Base-by-base conservation (phyloP, 1,139 yeast genomes). In the Hemisphaericaspora xylofermentans region DNA sequence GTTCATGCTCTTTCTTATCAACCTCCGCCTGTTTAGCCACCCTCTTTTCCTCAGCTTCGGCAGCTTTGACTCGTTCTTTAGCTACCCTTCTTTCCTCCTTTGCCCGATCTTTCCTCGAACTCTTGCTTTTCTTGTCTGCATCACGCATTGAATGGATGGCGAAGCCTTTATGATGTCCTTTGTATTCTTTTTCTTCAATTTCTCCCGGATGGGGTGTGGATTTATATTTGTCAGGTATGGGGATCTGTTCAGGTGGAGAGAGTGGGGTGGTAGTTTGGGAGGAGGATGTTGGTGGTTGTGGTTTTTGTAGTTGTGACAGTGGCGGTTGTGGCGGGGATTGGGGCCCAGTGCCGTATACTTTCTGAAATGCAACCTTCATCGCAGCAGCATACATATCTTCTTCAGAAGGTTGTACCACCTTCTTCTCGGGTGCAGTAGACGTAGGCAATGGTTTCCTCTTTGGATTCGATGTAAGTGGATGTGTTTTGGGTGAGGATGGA, bases 161-260 rank as follows among this genome's bases (percentile, higher is more conserved):
- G 50, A 71, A 71, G 28, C 66, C 71, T 37, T 54, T 58, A 47
- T 68, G 73, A 44, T 71, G 76, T 39, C 66, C 66, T 35, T 7
- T 12, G 15, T 33, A 37, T 8, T 29, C 2, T 8, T 26, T 31
- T 18, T 28, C 26, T 3, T 18, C 19, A 5, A 37, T 30, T 6
- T 16, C 17, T 3, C 38, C 32, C 31, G 36, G n/a, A 3, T n/a
- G 17, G 5, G 36, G 5, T 9, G 27, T 4, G 4, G 10, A 8
- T 5, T 9, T 9, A 24, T 24, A 24, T 12, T 24, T 24, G n/a
- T 24, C 27, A 9, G 6, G n/a, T n/a, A n/a, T n/a, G n/a, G n/a
- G n/a, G n/a, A n/a, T n/a, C n/a, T n/a, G n/a, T n/a, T n/a, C n/a
- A n/a, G n/a, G n/a, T n/a, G n/a, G n/a, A n/a, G n/a, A n/a, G n/a